Conservation (phyloP, 2,329 filamentous ascomycete species). For the Penicillium verrucosum region DNA sequence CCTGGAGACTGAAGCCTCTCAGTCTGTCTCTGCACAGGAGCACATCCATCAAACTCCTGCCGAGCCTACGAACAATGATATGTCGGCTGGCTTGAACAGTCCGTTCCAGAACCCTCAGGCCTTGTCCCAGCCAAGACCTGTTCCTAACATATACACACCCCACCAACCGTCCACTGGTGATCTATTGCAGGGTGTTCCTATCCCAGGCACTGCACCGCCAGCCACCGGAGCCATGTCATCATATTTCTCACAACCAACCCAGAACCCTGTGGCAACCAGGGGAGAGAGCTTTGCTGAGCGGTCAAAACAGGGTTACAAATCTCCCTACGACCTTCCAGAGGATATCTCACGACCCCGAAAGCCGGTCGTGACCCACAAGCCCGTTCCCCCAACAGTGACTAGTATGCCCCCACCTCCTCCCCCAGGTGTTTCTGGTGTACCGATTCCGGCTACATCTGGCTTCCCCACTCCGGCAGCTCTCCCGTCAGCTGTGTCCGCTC, state of each 20-base stretch:
- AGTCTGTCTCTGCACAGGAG: slow-evolving; percentile 22
- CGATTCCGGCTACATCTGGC: slow-evolving; percentile 18
- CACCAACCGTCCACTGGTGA: slow-evolving; percentile 51
- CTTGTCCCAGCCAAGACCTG: slow-evolving; percentile 19
- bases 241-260: slow-evolving; percentile 28
- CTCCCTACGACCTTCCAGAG: slow-evolving; percentile 91
- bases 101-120: slow-evolving; percentile 29
- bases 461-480: slow-evolving; percentile 17
- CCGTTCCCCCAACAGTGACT: slow-evolving; percentile 46
- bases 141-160: slow-evolving; percentile 49
- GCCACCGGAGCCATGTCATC: slow-evolving; percentile 17
- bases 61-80: slow-evolving; percentile 11
- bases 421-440: slow-evolving; percentile 61
- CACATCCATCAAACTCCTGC: slow-evolving; percentile 25
- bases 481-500: slow-evolving; percentile 13
- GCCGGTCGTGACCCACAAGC: slow-evolving; percentile 58
- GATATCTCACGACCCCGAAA: slow-evolving; percentile 68
- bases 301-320: slow-evolving; percentile 85
- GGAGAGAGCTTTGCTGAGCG: slow-evolving; percentile 86
- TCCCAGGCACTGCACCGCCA: slow-evolving; percentile 19
- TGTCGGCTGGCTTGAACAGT: slow-evolving; percentile 20
- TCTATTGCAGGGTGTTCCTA: slow-evolving; percentile 39
- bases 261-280: slow-evolving; percentile 44
- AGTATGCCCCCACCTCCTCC: slow-evolving; percentile 53
- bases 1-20: slow-evolving; percentile 58